Conservation (phyloP, 2,329 filamentous ascomycete species). For the Neonectria magnoliae region DNA sequence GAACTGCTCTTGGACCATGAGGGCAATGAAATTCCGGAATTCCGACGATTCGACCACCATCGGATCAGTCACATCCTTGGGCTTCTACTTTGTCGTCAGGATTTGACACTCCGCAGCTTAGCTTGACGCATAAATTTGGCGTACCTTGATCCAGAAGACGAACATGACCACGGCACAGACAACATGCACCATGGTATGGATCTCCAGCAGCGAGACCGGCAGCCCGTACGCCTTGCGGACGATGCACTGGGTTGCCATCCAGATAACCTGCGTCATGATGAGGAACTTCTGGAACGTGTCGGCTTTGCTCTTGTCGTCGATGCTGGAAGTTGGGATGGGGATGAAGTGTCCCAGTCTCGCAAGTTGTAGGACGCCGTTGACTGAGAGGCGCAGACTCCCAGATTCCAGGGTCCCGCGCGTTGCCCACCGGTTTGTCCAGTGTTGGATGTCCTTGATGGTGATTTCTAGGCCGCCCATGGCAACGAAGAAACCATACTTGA, state of each 20-base stretch:
- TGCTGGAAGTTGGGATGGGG: conserved; percentile 24
- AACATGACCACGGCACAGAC: conserved; percentile 32
- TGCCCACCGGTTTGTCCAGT: conserved; percentile 14
- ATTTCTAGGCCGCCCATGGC: conserved; percentile 44
- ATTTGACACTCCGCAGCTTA: neutral
- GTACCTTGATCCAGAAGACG: conserved; percentile 34
- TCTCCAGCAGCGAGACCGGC: conserved; percentile 50
- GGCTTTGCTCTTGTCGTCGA: conserved; percentile 52
- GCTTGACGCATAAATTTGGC: neutral
- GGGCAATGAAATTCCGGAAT: conserved; percentile 21
- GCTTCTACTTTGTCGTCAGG: conserved; percentile 21
- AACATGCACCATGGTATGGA: conserved; percentile 41
- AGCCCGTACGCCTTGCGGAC: conserved; percentile 45
- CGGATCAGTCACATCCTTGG: conserved; percentile 26
- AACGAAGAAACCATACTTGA: conserved; percentile 43
- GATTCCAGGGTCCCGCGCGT: conserved; percentile 15
- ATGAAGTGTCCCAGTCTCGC: conserved; percentile 23
- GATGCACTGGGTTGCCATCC: conserved; percentile 51
- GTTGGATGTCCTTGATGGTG: conserved; percentile 19
- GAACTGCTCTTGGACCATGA: conserved; percentile 21
- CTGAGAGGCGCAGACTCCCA: conserved; percentile 3
- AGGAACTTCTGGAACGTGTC: conserved; percentile 48
- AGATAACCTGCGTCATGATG: conserved; percentile 50
- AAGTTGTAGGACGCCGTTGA: conserved; percentile 16
- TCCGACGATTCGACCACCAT: neutral